Conservation (phyloP, 2,329 filamentous ascomycete genomes). For the Hypoxylon sp. region DNA sequence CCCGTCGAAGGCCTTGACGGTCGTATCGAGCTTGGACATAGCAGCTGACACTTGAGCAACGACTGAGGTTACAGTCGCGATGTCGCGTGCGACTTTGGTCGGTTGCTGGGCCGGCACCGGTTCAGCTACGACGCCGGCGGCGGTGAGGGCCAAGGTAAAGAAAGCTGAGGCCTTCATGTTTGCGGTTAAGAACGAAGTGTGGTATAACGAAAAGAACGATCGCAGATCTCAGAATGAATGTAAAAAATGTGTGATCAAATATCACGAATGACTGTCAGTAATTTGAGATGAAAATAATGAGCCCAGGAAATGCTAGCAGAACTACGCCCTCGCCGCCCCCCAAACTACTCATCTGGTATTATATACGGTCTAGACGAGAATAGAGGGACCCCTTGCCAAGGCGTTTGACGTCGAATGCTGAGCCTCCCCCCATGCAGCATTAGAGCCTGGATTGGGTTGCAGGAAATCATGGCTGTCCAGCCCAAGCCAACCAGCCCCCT, state of each 20-base stretch:
- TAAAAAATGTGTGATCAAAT: conserved; percentile 18
- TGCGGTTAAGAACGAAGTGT: conserved; percentile 10
- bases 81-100: conserved; percentile 42
- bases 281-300: conserved; percentile 22
- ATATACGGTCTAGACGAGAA: conserved; percentile 24
- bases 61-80: conserved; percentile 47
- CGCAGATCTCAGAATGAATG: conserved; percentile 39
- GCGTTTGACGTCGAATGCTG: conserved; percentile 35
- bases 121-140: conserved; percentile 43
- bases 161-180: conserved; percentile 49
- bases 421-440: conserved; percentile 29
- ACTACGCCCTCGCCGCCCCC: conserved; percentile 15
- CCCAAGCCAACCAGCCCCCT: conserved; percentile 16
- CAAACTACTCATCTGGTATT: conserved; percentile 21
- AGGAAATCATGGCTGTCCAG: conserved; percentile 18
- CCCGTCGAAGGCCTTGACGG: conserved; percentile 51
- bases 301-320: conserved; percentile 21
- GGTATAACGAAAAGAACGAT: conserved; percentile 32
- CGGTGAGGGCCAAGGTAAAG: conserved; percentile 48
- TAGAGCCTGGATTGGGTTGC: neutral
- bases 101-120: conserved; percentile 36
- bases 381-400: conserved; percentile 28
- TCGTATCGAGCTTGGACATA: conserved; percentile 50
- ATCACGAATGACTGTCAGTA: conserved; percentile 23
- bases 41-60: conserved; percentile 47